Base-by-base conservation (phyloP, 108 stramenopile species). In the Heterococcus sp. region DNA sequence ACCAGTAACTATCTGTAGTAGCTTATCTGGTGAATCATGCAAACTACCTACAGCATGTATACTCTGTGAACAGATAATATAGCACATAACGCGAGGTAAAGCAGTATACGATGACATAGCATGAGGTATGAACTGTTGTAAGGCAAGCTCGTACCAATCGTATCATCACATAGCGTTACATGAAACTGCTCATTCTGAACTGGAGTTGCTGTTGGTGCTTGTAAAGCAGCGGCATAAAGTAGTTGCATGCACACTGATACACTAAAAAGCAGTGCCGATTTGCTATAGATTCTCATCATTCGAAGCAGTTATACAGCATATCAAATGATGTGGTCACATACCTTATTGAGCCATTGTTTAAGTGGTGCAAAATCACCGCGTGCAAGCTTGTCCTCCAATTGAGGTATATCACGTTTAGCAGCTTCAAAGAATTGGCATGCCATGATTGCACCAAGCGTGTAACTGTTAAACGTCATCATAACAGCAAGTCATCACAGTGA, bases 391-490 rank as follows among this genome's bases (percentile, higher is more conserved):
- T 72, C 74, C 21, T 92, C 88, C 34, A 94, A 78, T 58, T 91
- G 84, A 0, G 90, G 91, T 58, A 94, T 75, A 32, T 92, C 94
- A 63, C 69, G 68, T 46, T 74, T 37, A 66, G 91, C 91, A 64
- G 92, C 91, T 4, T 92, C 87, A 35, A 85, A 84, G 58, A 94
- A 73, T 85, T 96, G 95, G 3, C 93, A 93, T 1, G 94, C 94
- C 84, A 92, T 89, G 40, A 92, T 89, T 3, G 94, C 79, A 2
- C 95, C 94, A n/a, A 96, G 72, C 37, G 94, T 82, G 77, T 96
- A 96, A 66, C 46, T 58, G 46, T n/a, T n/a, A n/a, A n/a, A n/a
- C n/a, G n/a, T n/a, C n/a, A n/a, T n/a, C n/a, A n/a, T n/a, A n/a
- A n/a, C n/a, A n/a, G n/a, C n/a, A n/a, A n/a, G n/a, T n/a, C n/a